Base-by-base conservation (phyloP, 1,284 basidiomycete species). In the Hemileia vastatrix region DNA sequence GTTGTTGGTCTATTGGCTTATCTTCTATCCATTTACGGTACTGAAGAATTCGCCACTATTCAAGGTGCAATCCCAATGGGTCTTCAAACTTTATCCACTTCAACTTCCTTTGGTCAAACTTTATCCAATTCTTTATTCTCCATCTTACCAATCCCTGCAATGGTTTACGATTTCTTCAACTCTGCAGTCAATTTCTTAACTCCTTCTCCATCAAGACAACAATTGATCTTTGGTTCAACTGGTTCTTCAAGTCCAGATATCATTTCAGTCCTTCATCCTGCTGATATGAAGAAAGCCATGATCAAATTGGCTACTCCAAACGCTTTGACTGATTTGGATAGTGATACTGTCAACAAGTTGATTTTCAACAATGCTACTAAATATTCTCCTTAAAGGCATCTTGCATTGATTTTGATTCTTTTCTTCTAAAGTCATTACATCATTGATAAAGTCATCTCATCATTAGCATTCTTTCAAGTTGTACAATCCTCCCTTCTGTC, bases 1-100 rank as follows among this genome's bases (percentile, higher is more conserved):
- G 69, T 74, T 48, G 85, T 85, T 57, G 88, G 88, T 68, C 77
- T 90, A 49, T 78, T 87, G 58, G 88, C 88, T 21, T 91, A 91
- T 80, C 81, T 90, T 66, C 82, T 94, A 63, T 90, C 87, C 21
- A 74, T 78, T 63, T 76, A 77, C 65, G 73, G 72, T n/a, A n/a
- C n/a, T n/a, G n/a, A n/a, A n/a, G n/a, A n/a, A n/a, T n/a, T n/a
- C n/a, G n/a, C n/a, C 51, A 58, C 60, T 19, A 53, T 63, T 49
- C 47, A 62, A 36, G 40, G 24, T 15, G 40, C 40, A 11, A 24
- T 24, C 48, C 48, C 48, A 32, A 50, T 24, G 48, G 48, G 48
- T 50, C n/a, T 24, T 15, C 9, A 32, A 50, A 11, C 23, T 32
- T 32, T 43, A 19, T 19, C 52, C 56, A 32, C 40, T 51, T 18